phyloP scores from a whole-genome alignment of 2,329 filamentous ascomycete genomes.

The Leptographium lundbergii region DNA sequence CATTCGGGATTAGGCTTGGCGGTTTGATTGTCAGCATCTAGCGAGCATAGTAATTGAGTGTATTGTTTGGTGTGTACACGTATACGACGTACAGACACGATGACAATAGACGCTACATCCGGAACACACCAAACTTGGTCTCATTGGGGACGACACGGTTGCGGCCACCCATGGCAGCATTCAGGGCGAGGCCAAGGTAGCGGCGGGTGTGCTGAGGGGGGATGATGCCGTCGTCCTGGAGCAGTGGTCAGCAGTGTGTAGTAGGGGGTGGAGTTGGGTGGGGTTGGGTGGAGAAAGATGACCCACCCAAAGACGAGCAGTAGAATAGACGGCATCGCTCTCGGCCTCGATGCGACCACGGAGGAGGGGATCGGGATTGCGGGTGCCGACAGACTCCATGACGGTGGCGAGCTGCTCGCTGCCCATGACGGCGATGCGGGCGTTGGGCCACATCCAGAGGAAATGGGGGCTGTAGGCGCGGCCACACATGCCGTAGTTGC shows the following conservation, averaged over 20 bases:
- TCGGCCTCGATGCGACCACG: constrained; percentile 79
- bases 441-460: constrained; percentile 95
- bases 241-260: neutral
- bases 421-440: constrained; percentile 94
- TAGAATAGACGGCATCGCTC: constrained; percentile 80
- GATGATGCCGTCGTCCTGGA: constrained; percentile 66
- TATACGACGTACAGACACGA: neutral
- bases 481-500: constrained; percentile 98
- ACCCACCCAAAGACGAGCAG: constrained; percentile 68
- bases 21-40: too few species aligned
- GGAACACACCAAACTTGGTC: constrained; percentile 68
- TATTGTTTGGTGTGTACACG: neutral
- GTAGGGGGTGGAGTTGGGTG: neutral
- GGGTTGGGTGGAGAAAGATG: neutral
- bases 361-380: constrained; percentile 66
- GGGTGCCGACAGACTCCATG: constrained; percentile 80
- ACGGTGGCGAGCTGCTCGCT: constrained; percentile 81
- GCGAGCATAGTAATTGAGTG: neutral
- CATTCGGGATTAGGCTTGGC: too few species aligned
- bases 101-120: constrained; percentile 60
- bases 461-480: constrained; percentile 85
- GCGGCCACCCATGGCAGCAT: constrained; percentile 57
- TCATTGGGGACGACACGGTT: constrained; percentile 47
- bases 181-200: constrained; percentile 60
- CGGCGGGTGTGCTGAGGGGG: constrained; percentile 62